Conservation (phyloP, 2,329 filamentous ascomycete genomes). For the Volutella citrinella region DNA sequence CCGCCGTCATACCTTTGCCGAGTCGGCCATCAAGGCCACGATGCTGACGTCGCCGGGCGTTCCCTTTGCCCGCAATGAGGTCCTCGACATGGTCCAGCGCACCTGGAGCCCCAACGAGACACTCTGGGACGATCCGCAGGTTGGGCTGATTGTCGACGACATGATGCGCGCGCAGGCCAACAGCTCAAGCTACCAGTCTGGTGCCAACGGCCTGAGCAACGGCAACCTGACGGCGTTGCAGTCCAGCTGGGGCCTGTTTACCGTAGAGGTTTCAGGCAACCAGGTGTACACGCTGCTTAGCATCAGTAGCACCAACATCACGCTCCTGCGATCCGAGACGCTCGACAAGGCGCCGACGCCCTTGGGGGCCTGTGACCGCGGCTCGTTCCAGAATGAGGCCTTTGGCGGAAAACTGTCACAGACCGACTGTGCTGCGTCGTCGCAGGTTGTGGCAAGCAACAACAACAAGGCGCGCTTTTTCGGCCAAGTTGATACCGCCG, state of each 20-base stretch:
- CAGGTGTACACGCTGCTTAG: constrained; percentile 3
- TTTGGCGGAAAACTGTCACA: constrained; percentile 11
- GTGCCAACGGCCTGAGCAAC: constrained; percentile 1
- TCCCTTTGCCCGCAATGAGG: constrained; percentile 2
- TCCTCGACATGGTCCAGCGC: constrained; percentile 7
- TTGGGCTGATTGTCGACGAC: constrained; percentile 1
- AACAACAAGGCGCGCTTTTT: constrained; percentile 3
- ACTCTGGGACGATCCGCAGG: constrained; percentile 1
- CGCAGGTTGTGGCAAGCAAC: no score
- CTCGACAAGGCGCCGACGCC: constrained; percentile 4
- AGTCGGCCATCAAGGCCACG: constrained; percentile 6
- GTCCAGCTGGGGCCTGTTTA: constrained; percentile 6
- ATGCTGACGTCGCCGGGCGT: constrained; percentile 7
- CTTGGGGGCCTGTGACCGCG: constrained; percentile 1
- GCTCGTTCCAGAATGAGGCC: constrained; percentile 14
- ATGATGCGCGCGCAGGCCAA: constrained; percentile 12
- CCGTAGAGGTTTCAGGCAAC: neutral
- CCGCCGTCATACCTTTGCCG: constrained; percentile 9
- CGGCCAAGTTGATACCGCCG: constrained; percentile 16
- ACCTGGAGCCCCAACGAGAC: constrained; percentile 11
- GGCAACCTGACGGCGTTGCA: constrained; percentile 7
- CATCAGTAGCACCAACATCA: constrained; percentile 15
- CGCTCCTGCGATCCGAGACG: constrained; percentile 11
- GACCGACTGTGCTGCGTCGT: constrained; percentile 7
- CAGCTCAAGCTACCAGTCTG: constrained; percentile 9